A percentile compares a stretch with the other conserved stretches of the same genome.
These are phyloP conservation scores for Aureobasidium sp. DNA, from an alignment of 2,329 filamentous ascomycete species.

Conservation along the genomic window DNA sequence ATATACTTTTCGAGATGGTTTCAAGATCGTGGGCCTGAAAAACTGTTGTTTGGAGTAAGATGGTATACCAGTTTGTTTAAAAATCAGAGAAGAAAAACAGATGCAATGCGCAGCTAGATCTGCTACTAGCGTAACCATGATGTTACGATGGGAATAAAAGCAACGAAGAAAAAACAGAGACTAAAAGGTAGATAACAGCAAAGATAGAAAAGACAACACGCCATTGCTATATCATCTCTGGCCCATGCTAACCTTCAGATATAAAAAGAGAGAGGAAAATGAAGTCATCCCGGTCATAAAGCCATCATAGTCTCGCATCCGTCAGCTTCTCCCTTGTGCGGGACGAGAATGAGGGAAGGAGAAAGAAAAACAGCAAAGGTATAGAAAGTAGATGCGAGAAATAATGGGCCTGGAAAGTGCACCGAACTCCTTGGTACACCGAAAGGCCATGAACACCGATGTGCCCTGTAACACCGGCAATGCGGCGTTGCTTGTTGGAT, in stretches of 20 bases:
- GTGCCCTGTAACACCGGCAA: not conserved
- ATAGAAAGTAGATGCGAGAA: constrained; percentile 10
- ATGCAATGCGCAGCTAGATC: not conserved
- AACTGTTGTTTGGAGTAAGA: not conserved
- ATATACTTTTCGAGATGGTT: not conserved
- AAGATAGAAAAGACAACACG: constrained; percentile 8
- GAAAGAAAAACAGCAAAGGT: constrained; percentile 9
- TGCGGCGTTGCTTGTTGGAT: not conserved
- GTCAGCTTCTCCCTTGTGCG: not conserved
- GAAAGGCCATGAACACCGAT: not conserved
- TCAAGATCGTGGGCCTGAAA: not conserved
- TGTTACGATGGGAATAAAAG: not conserved
- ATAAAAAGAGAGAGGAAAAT: constrained; percentile 1
- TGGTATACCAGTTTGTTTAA: not conserved
- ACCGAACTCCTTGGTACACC: constrained; percentile 7
- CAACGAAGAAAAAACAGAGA: constrained; percentile 5
- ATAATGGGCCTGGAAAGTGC: constrained; percentile 1
- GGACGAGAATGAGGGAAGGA: not conserved
- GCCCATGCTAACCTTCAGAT: constrained; percentile 10
- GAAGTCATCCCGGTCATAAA: constrained; percentile 11
- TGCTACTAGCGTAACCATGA: not conserved
- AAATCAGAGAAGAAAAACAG: not conserved
- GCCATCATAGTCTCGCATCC: constrained; percentile 5
- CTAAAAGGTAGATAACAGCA: constrained; percentile 11
- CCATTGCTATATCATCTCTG: constrained; percentile 11